Evolutionary conservation across 805 yeast genomes (phyloP).

Genomic region (Nakazawaea pomicola): DNA sequence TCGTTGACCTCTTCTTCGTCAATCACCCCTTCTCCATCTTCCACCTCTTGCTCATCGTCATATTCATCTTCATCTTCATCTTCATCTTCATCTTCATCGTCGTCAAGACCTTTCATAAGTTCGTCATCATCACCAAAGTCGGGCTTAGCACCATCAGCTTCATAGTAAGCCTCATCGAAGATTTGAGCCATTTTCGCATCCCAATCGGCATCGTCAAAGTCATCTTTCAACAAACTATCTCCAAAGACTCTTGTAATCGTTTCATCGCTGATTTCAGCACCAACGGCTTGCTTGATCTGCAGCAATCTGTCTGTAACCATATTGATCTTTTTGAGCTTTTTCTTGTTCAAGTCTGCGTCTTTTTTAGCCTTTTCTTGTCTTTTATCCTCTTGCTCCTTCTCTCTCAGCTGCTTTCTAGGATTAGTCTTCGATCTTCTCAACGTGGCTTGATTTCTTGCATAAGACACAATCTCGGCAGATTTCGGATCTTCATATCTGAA

Average conservation of each 20-base stretch:
- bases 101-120: constrained; percentile 35
- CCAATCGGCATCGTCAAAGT: constrained; percentile 90
- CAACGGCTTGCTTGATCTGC: constrained; percentile 63
- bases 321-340: constrained; percentile 71
- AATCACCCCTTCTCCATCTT: constrained; percentile 7
- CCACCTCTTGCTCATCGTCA: constrained; percentile 4
- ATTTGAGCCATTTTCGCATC: constrained; percentile 79
- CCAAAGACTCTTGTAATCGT: constrained; percentile 63
- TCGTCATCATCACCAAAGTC: constrained; percentile 61
- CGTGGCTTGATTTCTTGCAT: constrained; percentile 93
- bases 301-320: constrained; percentile 68
- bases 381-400: constrained; percentile 53
- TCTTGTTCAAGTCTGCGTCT: constrained; percentile 59
- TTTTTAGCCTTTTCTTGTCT: constrained; percentile 47
- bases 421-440: constrained; percentile 74
- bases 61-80: constrained; percentile 13
- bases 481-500: constrained; percentile 92
- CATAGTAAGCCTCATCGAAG: constrained; percentile 80
- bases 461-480: constrained; percentile 85
- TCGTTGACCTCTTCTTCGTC: constrained; percentile 21
- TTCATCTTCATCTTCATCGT: constrained; percentile 17
- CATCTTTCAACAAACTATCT: constrained; percentile 74
- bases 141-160: constrained; percentile 50
- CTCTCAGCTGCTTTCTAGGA: constrained; percentile 78
- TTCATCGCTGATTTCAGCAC: constrained; percentile 56